Evolutionary conservation across 192 early-diverging fungal genomes (phyloP), one percentile per base, ranked within the genome.

Genomic region (Entomortierella lignicola): DNA sequence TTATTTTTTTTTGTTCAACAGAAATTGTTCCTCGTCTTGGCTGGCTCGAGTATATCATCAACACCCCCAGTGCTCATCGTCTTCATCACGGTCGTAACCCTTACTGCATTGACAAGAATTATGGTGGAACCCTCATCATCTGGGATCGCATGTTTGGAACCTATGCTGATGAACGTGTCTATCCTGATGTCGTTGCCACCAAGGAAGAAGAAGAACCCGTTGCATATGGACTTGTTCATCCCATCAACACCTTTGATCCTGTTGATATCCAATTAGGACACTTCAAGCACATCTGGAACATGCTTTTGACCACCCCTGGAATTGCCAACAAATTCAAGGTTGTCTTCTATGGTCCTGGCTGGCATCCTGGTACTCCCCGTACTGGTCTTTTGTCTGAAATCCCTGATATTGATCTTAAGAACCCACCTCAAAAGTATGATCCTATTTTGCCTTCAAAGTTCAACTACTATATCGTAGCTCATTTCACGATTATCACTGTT

Each of bases 101-200:
- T 30, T 89, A 89, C 63, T 89, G 86, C 64, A 89, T 89, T 55
- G 88, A 89, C 60, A 88, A 89, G 75, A 89, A 89, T 70, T 89
- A 88, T 64, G 87, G 79, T 50, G 88, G 85, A 18, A 87, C 87
- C 4, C 73, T 89, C 50, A 89, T 89, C 47, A 89, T 89, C 58
- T 89, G 88, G 88, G 88, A 89, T 50, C 81, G 80, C 50, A 47
- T 89, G 56, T 89, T 89, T 85, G 88, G 87, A 15, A 89, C 88
- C 12, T 89, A 82, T 74, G 84, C 81, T 37, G 58, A 72, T 25
- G 88, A 89, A 54, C 64, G 71, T 17, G 59, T 74, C 51, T 73
- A 69, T n/a, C 81, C 84, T 0, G 50, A 74, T 15, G 77, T 77
- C 18, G 81, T 80, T 7, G 66, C 60, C 17, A 21, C 53, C 21